Evolutionary conservation across 495 filamentous ascomycete genomes (phyloP), one percentile per base, ranked within the genome.

Genomic region (Aspergillus nanangensis): DNA sequence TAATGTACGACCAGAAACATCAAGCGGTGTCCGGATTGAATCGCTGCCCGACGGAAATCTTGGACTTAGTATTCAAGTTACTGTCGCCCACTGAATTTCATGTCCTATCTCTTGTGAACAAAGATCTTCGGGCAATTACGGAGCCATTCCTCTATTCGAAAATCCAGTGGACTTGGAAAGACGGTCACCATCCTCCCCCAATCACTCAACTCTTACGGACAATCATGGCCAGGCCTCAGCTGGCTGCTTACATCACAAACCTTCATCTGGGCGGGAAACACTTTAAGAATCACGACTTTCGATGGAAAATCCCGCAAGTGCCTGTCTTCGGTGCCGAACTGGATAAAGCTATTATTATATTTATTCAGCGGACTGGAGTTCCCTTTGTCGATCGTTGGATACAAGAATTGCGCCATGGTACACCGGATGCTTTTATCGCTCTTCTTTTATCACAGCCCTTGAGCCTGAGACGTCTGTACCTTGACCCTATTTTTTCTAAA

Each of bases 361-460:
- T 50, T 22, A 48, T 55, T 29, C 31, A 27, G 10, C 24, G 33
- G n/a, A 53, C 49, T 17, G 29, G 41, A 18, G 43, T 59, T 14
- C 49, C 52, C 11, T 51, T 45, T 38, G 40, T 17, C 23, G 39
- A 48, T 13, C n/a, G 15, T 17, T 59, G 56, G 56, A 51, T 50
- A 10, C 42, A 48, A 15, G 49, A 38, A 35, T 19, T 59, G 24
- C 43, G 25, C 9, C n/a, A 38, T 22, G 49, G 49, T 25, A 45
- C 45, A 35, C 40, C 49, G 18, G 52, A 59, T 48, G 56, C 52
- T 8, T 27, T 59, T 24, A 36, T 59, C n/a, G 56, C 56, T 7
- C 25, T 59, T 19, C 37, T 59, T 21, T 13, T 55, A 14, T 34
- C 56, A 21, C 49, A 49, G 25, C 31, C 45, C 5, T 24, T 50